Percentiles rank a stretch among this genome's conserved stretches.
Evolutionary conservation across 1,139 yeast genomes (phyloP).

Genomic region (Protomyces inouyei): DNA sequence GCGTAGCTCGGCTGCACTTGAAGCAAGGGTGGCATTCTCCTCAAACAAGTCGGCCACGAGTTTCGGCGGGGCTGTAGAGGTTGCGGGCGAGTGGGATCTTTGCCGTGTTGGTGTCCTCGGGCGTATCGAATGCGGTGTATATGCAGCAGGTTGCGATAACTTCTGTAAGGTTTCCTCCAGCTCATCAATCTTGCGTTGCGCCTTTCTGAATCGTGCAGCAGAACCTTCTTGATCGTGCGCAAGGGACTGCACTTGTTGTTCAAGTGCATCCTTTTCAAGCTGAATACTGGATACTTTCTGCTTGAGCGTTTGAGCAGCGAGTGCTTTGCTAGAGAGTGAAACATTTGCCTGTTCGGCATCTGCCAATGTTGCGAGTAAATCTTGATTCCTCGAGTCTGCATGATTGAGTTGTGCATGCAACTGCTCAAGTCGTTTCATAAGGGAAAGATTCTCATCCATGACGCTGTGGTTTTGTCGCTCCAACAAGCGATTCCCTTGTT

Average conservation of each 20-base stretch:
- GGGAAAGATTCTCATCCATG: constrained; percentile 9
- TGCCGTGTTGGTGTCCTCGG: background rate
- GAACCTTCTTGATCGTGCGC: background rate
- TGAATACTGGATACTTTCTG: constrained; percentile 4
- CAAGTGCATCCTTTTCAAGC: constrained; percentile 12
- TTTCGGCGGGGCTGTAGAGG: background rate
- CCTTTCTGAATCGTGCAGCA: background rate
- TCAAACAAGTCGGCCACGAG: background rate
- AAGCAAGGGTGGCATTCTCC: constrained; percentile 1
- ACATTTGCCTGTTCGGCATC: constrained; percentile 7
- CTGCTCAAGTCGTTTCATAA: constrained; percentile 12
- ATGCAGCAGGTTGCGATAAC: background rate
- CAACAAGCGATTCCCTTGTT: constrained; percentile 6
- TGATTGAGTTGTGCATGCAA: constrained; percentile 3
- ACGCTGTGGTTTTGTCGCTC: constrained; percentile 8
- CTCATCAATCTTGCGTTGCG: constrained; percentile 5
- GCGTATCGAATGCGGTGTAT: background rate
- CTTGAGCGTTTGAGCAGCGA: constrained; percentile 3
- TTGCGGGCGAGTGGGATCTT: background rate
- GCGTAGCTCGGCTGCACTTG: constrained; percentile 2
- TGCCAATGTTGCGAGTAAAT: background rate
- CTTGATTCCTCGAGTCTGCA: constrained; percentile 11
- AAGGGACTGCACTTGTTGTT: constrained; percentile 1
- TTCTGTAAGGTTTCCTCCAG: background rate
- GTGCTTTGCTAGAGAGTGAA: background rate